phyloP scores from a whole-genome alignment of 495 filamentous ascomycete species.

The Talaromyces adpressus region DNA sequence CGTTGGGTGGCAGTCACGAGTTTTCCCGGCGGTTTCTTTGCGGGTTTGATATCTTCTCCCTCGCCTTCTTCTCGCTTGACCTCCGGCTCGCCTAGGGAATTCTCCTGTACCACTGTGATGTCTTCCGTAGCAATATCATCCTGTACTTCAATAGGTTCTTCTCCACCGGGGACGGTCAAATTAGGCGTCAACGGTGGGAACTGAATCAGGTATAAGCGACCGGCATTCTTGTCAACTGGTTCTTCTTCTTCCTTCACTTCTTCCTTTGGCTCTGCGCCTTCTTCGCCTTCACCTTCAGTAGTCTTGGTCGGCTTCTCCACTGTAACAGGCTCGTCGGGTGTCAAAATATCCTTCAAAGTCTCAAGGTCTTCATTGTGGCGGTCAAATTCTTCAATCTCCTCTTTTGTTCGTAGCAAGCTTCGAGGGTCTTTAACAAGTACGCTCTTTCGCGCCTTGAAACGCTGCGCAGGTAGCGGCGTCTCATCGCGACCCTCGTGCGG shows the following conservation, averaged over 20 bases:
- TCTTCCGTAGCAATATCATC: conserved; percentile 8
- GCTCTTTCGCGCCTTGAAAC: conserved; percentile 30
- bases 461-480: conserved; percentile 30
- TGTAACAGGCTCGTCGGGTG: conserved; percentile 15
- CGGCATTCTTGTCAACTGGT: conserved; percentile 25
- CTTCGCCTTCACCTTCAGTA: conserved; percentile 11
- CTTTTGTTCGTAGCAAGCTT: conserved; percentile 34
- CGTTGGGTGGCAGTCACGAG: conserved; percentile 33
- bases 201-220: conserved; percentile 47
- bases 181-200: conserved; percentile 49
- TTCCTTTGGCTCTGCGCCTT: conserved; percentile 13
- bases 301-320: conserved; percentile 11
- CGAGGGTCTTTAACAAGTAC: conserved; percentile 22
- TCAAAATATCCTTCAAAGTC: conserved; percentile 28
- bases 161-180: conserved; percentile 26
- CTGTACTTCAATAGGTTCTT: conserved; percentile 12
- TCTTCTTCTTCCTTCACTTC: conserved; percentile 20
- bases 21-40: conserved; percentile 12
- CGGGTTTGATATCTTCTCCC: conserved; percentile 21
- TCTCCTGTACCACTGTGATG: conserved; percentile 7
- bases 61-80: conserved; percentile 29
- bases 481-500: conserved; percentile 27
- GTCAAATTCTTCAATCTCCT: conserved; percentile 42
- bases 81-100: conserved; percentile 8
- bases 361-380: conserved; percentile 34